Evolutionary conservation across 306 rosid species (phyloP), one percentile per base, ranked within the genome.

Genomic region (Cicer yamashitae): DNA sequence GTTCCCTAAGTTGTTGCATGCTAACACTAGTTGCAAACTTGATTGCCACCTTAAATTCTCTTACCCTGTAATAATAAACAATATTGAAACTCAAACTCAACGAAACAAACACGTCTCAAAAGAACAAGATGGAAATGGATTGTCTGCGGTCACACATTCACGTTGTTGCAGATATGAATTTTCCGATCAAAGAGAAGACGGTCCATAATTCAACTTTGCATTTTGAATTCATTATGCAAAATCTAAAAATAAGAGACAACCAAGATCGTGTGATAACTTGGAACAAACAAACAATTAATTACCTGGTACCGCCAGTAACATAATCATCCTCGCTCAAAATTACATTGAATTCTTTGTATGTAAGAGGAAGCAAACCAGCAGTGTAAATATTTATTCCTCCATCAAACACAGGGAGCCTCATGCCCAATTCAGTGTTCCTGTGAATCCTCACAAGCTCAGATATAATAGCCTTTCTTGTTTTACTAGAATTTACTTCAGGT

Each of bases 361-460:
- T 65, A 77, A 86, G 83, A 63, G 89, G 89, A 75, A 83, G 87
- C 79, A 77, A 74, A 20, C 83, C 87, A 34, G 89, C 85, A 47
- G 89, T 86, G 79, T 86, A 86, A 50, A 86, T 75, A 51, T 83
- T 86, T 38, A 73, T 80, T 70, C 83, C 79, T 69, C 89, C 89
- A 69, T 86, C 89, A 80, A 64, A 86, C 58, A 77, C 85, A 37
- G 85, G 85, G 3, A 86, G 79, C 68, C 84, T 86, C 48, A 5
- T 58, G 18, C 84, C 87, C 30, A 86, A 81, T 17, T 81, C 75
- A 41, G 70, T 67, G 58, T 77, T 71, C 71, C 63, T 48, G 47
- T 81, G 82, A 80, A 83, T 18, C 77, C 81, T 80, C 81, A 81
- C 85, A 44, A 86, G 76, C 85, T 83, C 83, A 11, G 82, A 77